Evolutionary conservation across 495 filamentous ascomycete species (phyloP).

Genomic region (Amphirosellinia nigrospora): DNA sequence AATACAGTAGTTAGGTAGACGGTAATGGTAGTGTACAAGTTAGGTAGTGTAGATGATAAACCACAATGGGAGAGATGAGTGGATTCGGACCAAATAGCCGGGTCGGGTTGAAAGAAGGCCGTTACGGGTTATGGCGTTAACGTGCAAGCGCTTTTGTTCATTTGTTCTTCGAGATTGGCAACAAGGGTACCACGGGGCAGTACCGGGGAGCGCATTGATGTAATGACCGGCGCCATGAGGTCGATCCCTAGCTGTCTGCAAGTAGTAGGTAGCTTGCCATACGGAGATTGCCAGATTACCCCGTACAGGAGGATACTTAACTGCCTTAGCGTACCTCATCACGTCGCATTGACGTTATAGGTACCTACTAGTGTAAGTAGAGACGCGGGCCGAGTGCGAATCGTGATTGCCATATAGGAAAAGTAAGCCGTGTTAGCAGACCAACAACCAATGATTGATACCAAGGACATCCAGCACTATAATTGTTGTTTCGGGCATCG

Average conservation of each 20-base stretch:
- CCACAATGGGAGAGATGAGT: neutral
- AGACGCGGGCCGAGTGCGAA: neutral
- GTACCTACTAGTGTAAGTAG: too few species aligned
- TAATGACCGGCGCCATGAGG: constrained; percentile 15
- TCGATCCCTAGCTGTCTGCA: constrained; percentile 1
- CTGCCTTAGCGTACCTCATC: neutral
- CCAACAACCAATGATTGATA: too few species aligned
- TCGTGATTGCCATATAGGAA: neutral
- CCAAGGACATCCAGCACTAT: neutral
- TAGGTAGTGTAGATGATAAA: neutral
- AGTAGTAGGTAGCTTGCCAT: neutral
- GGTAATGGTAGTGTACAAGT: neutral
- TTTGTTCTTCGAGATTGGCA: constrained; percentile 20
- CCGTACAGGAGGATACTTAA: neutral
- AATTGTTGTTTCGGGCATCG: neutral
- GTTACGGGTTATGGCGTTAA: constrained; percentile 9
- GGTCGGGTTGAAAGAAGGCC: constrained; percentile 10
- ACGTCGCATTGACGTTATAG: neutral
- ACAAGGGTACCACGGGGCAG: constrained; percentile 2
- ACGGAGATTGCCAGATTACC: constrained; percentile 14
- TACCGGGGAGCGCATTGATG: constrained; percentile 14
- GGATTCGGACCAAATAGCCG: constrained; percentile 13
- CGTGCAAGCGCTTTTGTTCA: constrained; percentile 14
- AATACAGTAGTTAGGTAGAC: neutral
- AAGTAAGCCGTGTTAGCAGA: too few species aligned